Evolutionary conservation across 2,329 filamentous ascomycete species (phyloP), one percentile per base, ranked within the genome.

Genomic region (Fusarium sp.): DNA sequence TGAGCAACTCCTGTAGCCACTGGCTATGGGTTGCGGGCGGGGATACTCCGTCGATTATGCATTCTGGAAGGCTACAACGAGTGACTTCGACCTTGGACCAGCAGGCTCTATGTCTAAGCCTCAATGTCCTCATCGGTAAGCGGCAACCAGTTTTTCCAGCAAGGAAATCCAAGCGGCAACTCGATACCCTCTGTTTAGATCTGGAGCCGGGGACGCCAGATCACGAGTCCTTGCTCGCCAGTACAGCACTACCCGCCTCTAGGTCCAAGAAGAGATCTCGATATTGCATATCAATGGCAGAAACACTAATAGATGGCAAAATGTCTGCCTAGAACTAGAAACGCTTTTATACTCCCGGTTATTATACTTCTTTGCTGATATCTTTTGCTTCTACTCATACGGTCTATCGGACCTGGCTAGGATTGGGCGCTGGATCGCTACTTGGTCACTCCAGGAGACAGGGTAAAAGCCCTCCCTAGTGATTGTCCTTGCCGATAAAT

Each of bases 371-470:
- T 67, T 67, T 57, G 41, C 48, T 25, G 60, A 68, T 45, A 39
- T 50, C 10, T 64, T 58, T 27, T 64, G 60, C 30, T 52, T 64
- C 39, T 32, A 68, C 32, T 68, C 60, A 9, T 59, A 64, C 56
- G 37, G 37, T 41, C 57, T 39, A n/a, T 62, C 58, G 25, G 64
- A 67, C 37, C n/a, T 67, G 59, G n/a, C 58, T 20, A 67, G 62
- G 54, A 14, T 62, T 34, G 64, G 45, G 59, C 64, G 64, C 59
- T 67, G 64, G 64, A 57, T 67, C 48, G 64, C 64, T 37, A 67
- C 64, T 62, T 67, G 64, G 64, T 54, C 64, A 13, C 27, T 4
- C 23, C 20, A 63, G 18, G n/a, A 56, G 8, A 16, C 58, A 2
- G 37, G 37, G 18, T 61, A 39, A 39, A 61, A 45, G 30, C 58